Conservation (phyloP, 2,329 filamentous ascomycete genomes). For the Geosmithia morbida region DNA sequence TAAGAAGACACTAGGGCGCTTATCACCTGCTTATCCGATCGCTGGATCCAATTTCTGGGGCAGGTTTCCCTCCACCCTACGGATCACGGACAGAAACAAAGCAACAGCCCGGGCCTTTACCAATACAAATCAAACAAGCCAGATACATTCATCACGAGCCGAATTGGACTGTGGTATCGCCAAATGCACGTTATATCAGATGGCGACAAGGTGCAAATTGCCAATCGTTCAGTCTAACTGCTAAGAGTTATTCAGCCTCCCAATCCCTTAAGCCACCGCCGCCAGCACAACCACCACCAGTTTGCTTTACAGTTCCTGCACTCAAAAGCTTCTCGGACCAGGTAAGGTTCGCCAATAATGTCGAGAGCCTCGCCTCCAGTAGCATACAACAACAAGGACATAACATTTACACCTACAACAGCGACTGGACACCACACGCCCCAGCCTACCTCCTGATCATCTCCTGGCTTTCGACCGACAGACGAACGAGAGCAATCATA, state of each 20-base stretch:
- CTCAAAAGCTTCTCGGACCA: neutral
- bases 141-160: neutral
- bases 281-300: too few relatives aligned
- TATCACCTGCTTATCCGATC: neutral
- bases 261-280: too few relatives aligned
- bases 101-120: neutral
- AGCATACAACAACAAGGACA: neutral
- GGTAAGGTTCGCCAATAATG: neutral
- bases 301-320: neutral
- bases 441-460: neutral
- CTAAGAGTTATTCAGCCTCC: too few relatives aligned
- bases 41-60: neutral
- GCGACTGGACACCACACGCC: too few relatives aligned
- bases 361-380: neutral
- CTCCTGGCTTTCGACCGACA: neutral
- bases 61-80: neutral
- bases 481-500: neutral
- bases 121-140: neutral
- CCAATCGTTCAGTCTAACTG: neutral
- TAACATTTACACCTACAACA: neutral
- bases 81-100: neutral
- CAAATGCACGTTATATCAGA: neutral
- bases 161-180: neutral
- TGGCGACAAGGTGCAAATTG: neutral
- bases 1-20: neutral